A percentile compares a stretch with the other conserved stretches of the same genome.
Conservation (phyloP, 202 grass and related monocot species). For the Zizania palustris region DNA sequence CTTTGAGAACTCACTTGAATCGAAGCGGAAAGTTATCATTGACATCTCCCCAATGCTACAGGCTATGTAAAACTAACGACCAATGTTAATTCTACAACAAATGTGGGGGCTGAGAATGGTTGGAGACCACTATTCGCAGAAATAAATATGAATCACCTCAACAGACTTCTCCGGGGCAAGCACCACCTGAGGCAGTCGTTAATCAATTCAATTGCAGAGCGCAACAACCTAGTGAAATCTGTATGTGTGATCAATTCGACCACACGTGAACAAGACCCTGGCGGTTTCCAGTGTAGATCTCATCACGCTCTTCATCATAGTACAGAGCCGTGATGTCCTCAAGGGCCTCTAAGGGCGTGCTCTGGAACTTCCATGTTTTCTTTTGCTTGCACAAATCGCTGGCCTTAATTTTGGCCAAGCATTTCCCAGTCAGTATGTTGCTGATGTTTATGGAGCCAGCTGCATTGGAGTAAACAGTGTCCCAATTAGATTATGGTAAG, state of each 20-base stretch:
- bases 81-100: conserved; percentile 45
- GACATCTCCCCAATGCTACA: conserved; percentile 34
- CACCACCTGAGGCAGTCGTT: conserved; percentile 30
- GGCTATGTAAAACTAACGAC: conserved; percentile 3
- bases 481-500: background rate
- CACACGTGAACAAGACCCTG: conserved; percentile 93
- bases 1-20: conserved; percentile 16
- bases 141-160: conserved; percentile 40
- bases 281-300: conserved; percentile 86
- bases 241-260: conserved; percentile 60
- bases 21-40: background rate
- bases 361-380: conserved; percentile 58
- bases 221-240: conserved; percentile 13
- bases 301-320: conserved; percentile 83
- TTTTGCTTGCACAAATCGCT: conserved; percentile 52
- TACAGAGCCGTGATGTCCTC: conserved; percentile 89
- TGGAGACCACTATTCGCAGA: conserved; percentile 9
- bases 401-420: conserved; percentile 76
- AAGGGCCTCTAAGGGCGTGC: conserved; percentile 71
- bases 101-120: conserved; percentile 32
- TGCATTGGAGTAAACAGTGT: conserved; percentile 27
- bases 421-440: conserved; percentile 94
- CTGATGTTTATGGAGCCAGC: conserved; percentile 96
- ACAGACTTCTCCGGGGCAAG: conserved; percentile 19
- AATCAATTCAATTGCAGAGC: conserved; percentile 20